Percentiles rank a stretch among this genome's conserved stretches.
phyloP scores from a whole-genome alignment of 2,329 filamentous ascomycete species.

The Hortaea sp. region DNA sequence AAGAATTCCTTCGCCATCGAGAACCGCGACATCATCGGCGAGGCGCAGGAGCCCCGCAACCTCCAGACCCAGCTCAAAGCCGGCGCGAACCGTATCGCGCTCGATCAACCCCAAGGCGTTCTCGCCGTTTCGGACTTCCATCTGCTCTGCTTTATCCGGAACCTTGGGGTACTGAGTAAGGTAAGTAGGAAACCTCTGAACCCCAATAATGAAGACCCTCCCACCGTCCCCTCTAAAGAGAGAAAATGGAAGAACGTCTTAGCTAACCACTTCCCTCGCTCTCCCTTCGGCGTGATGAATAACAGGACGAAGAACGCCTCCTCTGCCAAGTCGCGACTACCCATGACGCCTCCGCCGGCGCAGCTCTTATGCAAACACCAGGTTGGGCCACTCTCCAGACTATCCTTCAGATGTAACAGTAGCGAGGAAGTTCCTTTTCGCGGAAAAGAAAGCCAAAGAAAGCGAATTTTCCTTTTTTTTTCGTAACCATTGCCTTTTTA shows the following conservation, averaged over 20 bases:
- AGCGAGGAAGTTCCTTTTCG: background rate
- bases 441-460: background rate
- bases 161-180: constrained; percentile 73
- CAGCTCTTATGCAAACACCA: constrained; percentile 73
- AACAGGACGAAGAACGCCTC: constrained; percentile 76
- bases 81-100: constrained; percentile 36
- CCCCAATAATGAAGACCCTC: background rate
- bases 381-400: constrained; percentile 93
- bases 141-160: constrained; percentile 75
- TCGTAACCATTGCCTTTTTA: too few relatives aligned
- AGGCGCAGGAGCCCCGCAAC: constrained; percentile 67
- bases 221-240: too few relatives aligned
- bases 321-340: constrained; percentile 75
- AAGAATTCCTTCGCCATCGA: constrained; percentile 82
- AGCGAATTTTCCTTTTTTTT: background rate
- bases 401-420: constrained; percentile 53
- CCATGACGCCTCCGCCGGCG: constrained; percentile 69
- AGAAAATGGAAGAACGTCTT: too few relatives aligned
- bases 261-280: background rate
- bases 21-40: constrained; percentile 78
- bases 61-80: constrained; percentile 60
- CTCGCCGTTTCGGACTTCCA: constrained; percentile 85
- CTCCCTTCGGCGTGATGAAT: background rate
- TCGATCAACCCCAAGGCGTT: constrained; percentile 53
- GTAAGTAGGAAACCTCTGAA: constrained; percentile 37